Percentiles rank a stretch among this genome's conserved stretches.
These are phyloP conservation scores for Malus sieversii DNA, from an alignment of 306 rosid genomes.

Conservation along the genomic window DNA sequence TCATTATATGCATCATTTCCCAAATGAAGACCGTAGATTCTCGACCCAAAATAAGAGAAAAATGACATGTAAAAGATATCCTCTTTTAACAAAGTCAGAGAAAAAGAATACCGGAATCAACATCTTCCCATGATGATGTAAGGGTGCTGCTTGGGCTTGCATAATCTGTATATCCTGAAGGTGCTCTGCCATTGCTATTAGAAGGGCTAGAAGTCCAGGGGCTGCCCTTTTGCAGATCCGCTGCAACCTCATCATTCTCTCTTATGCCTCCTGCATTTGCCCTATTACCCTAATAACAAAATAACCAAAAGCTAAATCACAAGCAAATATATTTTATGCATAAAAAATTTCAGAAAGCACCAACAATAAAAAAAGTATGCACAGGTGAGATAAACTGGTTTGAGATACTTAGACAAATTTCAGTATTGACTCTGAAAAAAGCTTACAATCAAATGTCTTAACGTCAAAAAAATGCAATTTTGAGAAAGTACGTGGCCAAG, in stretches of 20 bases:
- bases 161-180: slow-evolving; percentile 58
- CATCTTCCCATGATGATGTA: slow-evolving; percentile 81
- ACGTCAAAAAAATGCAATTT: background rate
- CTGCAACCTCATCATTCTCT: slow-evolving; percentile 46
- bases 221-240: slow-evolving; percentile 40
- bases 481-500: background rate
- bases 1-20: background rate
- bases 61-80: slow-evolving; percentile 1
- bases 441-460: background rate
- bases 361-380: background rate
- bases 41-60: background rate
- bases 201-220: slow-evolving; percentile 47
- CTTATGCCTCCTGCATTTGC: slow-evolving; percentile 50
- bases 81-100: slow-evolving; percentile 18
- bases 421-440: background rate
- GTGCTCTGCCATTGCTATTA: slow-evolving; percentile 33
- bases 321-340: background rate
- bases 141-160: slow-evolving; percentile 58
- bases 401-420: background rate
- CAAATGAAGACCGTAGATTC: background rate
- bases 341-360: background rate
- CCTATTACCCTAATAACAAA: slow-evolving; percentile 57
- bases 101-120: slow-evolving; percentile 63
- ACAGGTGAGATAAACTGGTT: background rate
- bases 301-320: background rate